Base-by-base conservation (phyloP, 1,284 basidiomycete species). In the Gomphus bonarii region DNA sequence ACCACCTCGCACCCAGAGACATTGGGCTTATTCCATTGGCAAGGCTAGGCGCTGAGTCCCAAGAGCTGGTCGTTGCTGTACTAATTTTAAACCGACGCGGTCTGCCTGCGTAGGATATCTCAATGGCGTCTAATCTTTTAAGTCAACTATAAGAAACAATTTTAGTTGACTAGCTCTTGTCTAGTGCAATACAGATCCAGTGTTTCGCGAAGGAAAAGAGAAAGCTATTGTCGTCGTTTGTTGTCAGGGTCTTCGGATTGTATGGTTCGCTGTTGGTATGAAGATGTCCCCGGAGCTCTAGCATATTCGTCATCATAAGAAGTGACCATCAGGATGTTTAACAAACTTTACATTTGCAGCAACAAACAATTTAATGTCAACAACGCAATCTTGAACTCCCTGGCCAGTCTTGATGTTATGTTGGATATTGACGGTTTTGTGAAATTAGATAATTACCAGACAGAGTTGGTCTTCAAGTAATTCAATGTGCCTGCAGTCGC, bases 91-190 rank as follows among this genome's bases (percentile, higher is more conserved):
- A 85, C 46, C 73, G 72, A 54, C 82, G 79, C 44, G 67, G 64
- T 54, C 66, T 64, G 30, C 82, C 79, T 70, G 91, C 82, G 66
- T 86, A 91, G 16, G 68, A 66, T 31, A 90, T 72, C 61, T 84
- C 76, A 55, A 91, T 16, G 73, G 66, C 8, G 82, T 79, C 58
- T 93, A 68, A 65, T 85, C 89, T 66, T 84, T 86, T 20, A 88
- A 71, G 64, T 88, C 85, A 42, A 89, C 89, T 91, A 48, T 40
- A 57, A 52, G n/a, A 60, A 56, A 36, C 50, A 57, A 49, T 40
- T 18, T n/a, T 18, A 40, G 38, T 40, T 8, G 38, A 28, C 5
- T 28, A 28, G 25, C 25, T 40, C n/a, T n/a, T 40, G 7, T 40
- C 5, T 40, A 5, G 4, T 35, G 42, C 52, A 31, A 59, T 42